phyloP scores from a whole-genome alignment of 345 rosid genomes.

The Citrus hindsii region DNA sequence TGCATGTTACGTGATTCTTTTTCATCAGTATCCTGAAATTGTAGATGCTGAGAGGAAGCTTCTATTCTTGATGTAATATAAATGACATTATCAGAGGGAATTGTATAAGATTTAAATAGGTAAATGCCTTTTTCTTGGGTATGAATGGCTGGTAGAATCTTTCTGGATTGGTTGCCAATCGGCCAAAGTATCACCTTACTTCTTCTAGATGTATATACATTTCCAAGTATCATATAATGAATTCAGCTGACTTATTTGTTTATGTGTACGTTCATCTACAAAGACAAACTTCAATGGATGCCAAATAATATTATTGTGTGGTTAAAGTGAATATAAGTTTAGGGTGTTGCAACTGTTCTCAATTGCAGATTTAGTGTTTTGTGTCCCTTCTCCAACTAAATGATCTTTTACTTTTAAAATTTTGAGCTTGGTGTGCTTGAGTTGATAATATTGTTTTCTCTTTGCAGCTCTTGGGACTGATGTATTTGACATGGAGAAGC shows the following conservation, averaged over 20 bases:
- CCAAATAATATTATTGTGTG: background rate
- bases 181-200: too few species aligned
- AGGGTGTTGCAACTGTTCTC: background rate
- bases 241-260: background rate
- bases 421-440: conserved; percentile 9
- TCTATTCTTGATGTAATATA: background rate
- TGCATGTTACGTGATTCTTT: background rate
- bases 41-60: background rate
- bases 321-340: background rate
- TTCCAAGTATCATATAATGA: background rate
- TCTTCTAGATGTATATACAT: background rate
- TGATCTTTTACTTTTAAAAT: background rate
- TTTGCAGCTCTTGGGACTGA: conserved; percentile 62
- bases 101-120: background rate
- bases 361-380: background rate
- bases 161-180: too few species aligned
- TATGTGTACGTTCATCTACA: background rate
- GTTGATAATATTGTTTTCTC: background rate
- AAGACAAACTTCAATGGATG: background rate
- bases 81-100: background rate
- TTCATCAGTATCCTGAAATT: background rate
- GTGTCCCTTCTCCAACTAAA: background rate
- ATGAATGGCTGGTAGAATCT: too few species aligned
- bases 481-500: conserved; percentile 78
- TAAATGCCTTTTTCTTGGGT: too few species aligned